Base-by-base conservation (phyloP, 2,329 filamentous ascomycete genomes). In the Pseudopyricularia javanii region DNA sequence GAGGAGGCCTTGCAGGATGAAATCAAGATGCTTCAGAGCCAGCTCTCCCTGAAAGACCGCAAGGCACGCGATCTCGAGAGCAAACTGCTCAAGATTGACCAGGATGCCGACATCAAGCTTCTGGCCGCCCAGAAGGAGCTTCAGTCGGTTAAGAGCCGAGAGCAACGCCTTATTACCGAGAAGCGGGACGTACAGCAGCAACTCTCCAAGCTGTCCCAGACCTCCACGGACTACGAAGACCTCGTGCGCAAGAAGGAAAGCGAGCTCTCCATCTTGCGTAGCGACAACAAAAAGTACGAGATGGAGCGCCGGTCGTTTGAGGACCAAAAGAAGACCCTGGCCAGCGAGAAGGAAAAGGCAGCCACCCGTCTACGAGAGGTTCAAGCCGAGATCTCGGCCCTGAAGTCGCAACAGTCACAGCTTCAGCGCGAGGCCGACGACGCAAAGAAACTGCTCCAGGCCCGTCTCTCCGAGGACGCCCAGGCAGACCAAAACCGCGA, bases 141-240 rank as follows among this genome's bases (percentile, higher is more conserved):
- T 1, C 82, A 90, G 52, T 74, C 78, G 9, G 76, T 83, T 30
- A 89, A 84, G 64, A 76, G 81, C 54, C 84, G 88, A 58, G 83
- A 95, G 60, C 82, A 85, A 51, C 84, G 89, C 20, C 76, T 96
- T 1, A 67, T 82, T 2, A 82, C 85, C 5, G 91, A 98, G 63
- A 94, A 95, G 59, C 79, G 82, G 12, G 82, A 86, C 47, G 80
- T 95, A 48, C 85, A 94, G 52, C 81, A 90, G 60, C 90, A 96
- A 61, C 82, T 98, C 52, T 79, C 86, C 0, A 84, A 95, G 59
- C 74, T 98, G 17, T 93, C 93, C 0, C 83, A 88, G 49, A 96
- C 91, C 0, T 95, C 91, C 1, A 94, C 90, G 0, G 89, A 91
- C 63, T 97, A 95, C 59, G 93, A 98, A 67, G 91, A 97, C 61